phyloP scores from a whole-genome alignment of 805 yeast species.

The Saccharomycopsis guyanensis region DNA sequence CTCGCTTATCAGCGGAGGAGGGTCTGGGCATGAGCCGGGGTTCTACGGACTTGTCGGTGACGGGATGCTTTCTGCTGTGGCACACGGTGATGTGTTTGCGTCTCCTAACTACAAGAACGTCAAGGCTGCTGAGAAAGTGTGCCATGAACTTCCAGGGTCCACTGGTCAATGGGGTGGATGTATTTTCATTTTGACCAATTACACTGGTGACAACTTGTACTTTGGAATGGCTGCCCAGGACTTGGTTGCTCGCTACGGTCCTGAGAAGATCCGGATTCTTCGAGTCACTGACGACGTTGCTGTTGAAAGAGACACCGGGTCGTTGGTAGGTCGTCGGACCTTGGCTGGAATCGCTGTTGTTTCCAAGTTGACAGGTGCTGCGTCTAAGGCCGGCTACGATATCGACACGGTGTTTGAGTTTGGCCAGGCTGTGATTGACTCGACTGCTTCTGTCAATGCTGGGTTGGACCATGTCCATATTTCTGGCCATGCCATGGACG shows the following conservation, averaged over 20 bases:
- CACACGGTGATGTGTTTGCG: slow-evolving; percentile 37
- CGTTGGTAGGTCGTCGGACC: slow-evolving; percentile 90
- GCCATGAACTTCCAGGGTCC: slow-evolving; percentile 3
- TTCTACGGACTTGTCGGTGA: slow-evolving; percentile 34
- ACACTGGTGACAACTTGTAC: slow-evolving; percentile 90
- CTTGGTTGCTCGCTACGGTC: slow-evolving; percentile 11
- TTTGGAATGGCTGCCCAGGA: slow-evolving; percentile 83
- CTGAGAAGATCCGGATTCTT: slow-evolving; percentile 10
- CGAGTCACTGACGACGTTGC: slow-evolving; percentile 91
- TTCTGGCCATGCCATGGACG: slow-evolving; percentile 66
- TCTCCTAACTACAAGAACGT: slow-evolving; percentile 33
- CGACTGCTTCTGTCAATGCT: slow-evolving; percentile 79
- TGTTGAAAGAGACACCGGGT: slow-evolving; percentile 80
- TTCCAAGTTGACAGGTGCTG: slow-evolving; percentile 81
- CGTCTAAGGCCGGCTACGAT: slow-evolving; percentile 33
- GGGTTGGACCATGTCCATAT: slow-evolving; percentile 84
- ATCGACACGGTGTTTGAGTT: slow-evolving; percentile 48
- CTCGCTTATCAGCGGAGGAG: slow-evolving; percentile 34
- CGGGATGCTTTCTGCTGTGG: slow-evolving; percentile 34
- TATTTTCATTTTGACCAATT: slow-evolving; percentile 70
- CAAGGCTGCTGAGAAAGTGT: slow-evolving; percentile 24
- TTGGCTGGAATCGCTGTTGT: slow-evolving; percentile 85
- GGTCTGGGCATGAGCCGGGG: slow-evolving; percentile 39
- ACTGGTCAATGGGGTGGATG: slow-evolving; percentile 11
- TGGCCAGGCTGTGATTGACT: slow-evolving; percentile 55